Evolutionary conservation across 2,329 filamentous ascomycete species (phyloP).

Genomic region (Penicillium occitanis): DNA sequence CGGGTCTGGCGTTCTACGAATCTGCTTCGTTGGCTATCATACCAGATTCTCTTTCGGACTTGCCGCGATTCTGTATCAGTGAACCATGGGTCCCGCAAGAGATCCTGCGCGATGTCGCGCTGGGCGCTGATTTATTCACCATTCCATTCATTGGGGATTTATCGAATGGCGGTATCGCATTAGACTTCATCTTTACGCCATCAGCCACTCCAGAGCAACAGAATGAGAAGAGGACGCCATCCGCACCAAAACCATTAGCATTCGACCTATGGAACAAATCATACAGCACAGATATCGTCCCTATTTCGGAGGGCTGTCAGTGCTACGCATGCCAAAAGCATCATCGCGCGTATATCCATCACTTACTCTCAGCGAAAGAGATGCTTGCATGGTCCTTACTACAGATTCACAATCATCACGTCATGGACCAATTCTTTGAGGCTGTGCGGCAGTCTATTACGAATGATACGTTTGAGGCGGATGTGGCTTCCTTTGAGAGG

Average conservation of each 20-base stretch:
- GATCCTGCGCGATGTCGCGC: slow-evolving; percentile 69
- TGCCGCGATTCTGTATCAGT: slow-evolving; percentile 75
- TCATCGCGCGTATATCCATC: slow-evolving; percentile 82
- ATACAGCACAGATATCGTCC: slow-evolving; percentile 62
- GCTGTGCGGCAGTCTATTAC: slow-evolving; percentile 66
- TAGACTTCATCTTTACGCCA: slow-evolving; percentile 74
- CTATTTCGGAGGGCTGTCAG: slow-evolving; percentile 63
- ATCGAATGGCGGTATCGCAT: slow-evolving; percentile 81
- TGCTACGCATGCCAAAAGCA: slow-evolving; percentile 85
- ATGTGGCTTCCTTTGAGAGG: slow-evolving; percentile 60
- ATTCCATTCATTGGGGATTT: slow-evolving; percentile 70
- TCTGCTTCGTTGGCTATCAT: slow-evolving; percentile 67
- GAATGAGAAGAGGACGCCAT: not conserved
- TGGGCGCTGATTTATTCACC: slow-evolving; percentile 78
- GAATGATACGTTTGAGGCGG: slow-evolving; percentile 54
- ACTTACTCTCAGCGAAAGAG: slow-evolving; percentile 85
- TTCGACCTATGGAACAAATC: slow-evolving; percentile 71
- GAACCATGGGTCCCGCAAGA: slow-evolving; percentile 70
- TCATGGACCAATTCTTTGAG: slow-evolving; percentile 71
- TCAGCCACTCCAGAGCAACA: slow-evolving; percentile 24
- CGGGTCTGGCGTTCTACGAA: slow-evolving; percentile 77
- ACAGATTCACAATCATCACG: slow-evolving; percentile 84
- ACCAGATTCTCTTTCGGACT: slow-evolving; percentile 56
- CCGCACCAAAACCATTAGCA: slow-evolving; percentile 57
- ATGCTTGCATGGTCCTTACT: slow-evolving; percentile 95